Evolutionary conservation across 2,329 filamentous ascomycete species (phyloP).

Genomic region (Sporothrix sp.): DNA sequence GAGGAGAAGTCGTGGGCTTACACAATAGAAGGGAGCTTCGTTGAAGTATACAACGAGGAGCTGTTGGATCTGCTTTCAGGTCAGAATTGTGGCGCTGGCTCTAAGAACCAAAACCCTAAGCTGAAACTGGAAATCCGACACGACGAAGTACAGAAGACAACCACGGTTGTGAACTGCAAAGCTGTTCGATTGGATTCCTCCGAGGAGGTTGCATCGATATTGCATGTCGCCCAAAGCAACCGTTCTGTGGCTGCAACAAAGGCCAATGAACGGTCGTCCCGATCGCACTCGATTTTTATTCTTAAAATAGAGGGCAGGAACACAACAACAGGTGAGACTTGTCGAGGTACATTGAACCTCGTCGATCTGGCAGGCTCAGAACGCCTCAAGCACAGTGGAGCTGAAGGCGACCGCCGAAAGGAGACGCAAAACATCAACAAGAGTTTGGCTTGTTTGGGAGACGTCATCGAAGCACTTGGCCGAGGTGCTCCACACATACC

Average conservation of each 20-base stretch:
- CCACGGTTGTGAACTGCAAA: constrained; percentile 69
- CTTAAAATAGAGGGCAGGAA: constrained; percentile 69
- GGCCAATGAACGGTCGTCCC: constrained; percentile 87
- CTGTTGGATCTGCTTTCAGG: constrained; percentile 73
- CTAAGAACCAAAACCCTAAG: constrained; percentile 58
- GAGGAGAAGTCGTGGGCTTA: constrained; percentile 92
- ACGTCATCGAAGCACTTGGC: constrained; percentile 90
- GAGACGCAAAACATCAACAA: constrained; percentile 98
- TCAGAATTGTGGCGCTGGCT: constrained; percentile 17
- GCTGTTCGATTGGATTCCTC: constrained; percentile 70
- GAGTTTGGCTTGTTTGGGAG: constrained; percentile 80
- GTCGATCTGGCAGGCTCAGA: constrained; percentile 94
- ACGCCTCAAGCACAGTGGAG: constrained; percentile 75
- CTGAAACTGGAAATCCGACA: constrained; percentile 86
- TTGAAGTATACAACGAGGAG: constrained; percentile 98
- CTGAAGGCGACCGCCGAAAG: constrained; percentile 75
- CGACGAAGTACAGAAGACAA: constrained; percentile 72
- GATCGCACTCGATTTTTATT: constrained; percentile 94
- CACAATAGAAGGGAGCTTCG: constrained; percentile 86
- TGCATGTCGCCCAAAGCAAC: constrained; percentile 73
- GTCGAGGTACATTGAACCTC: constrained; percentile 87
- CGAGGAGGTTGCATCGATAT: constrained; percentile 67
- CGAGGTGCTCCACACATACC: constrained; percentile 76
- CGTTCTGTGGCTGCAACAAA: constrained; percentile 93
- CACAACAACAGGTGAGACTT: constrained; percentile 64